A percentile compares a stretch with the other conserved stretches of the same genome.
These are phyloP conservation scores for Cryptosporidium tyzzeri DNA, from an alignment of 169 alveolate genomes.

Conservation along the genomic window DNA sequence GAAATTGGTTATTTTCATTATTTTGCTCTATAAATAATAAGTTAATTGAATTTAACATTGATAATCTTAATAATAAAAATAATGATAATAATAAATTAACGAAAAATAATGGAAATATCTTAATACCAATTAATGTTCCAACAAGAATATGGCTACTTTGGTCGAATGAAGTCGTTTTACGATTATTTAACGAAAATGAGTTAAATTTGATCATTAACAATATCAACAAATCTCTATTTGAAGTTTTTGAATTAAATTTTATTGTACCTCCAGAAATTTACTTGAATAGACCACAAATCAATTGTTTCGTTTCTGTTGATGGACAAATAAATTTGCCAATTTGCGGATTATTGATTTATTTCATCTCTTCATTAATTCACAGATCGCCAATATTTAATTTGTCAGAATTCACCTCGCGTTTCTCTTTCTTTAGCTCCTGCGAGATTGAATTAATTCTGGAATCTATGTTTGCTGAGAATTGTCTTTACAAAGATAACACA, in stretches of 20 bases:
- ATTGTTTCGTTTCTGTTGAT: slow-evolving; percentile 25
- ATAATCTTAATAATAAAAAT: not conserved
- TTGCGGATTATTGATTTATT: slow-evolving; percentile 41
- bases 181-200: slow-evolving; percentile 12
- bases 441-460: slow-evolving; percentile 50
- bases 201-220: not conserved
- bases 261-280: not conserved
- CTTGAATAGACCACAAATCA: not conserved
- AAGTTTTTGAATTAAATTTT: not conserved
- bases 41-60: not conserved
- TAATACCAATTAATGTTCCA: slow-evolving; percentile 49
- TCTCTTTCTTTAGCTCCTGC: slow-evolving; percentile 47
- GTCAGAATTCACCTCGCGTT: slow-evolving; percentile 17
- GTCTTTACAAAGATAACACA: slow-evolving; percentile 25
- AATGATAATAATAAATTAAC: not conserved
- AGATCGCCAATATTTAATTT: slow-evolving; percentile 42
- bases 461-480: slow-evolving; percentile 64
- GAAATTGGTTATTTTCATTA: slow-evolving; percentile 16
- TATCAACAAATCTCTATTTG: not conserved
- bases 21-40: not conserved
- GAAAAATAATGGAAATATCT: not conserved
- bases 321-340: slow-evolving; percentile 35
- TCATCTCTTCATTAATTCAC: slow-evolving; percentile 23
- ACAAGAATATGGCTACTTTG: slow-evolving; percentile 67
- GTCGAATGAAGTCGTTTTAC: slow-evolving; percentile 1